Evolutionary conservation across 495 filamentous ascomycete genomes (phyloP), one percentile per base, ranked within the genome.

Genomic region (Evernia prunastri): DNA sequence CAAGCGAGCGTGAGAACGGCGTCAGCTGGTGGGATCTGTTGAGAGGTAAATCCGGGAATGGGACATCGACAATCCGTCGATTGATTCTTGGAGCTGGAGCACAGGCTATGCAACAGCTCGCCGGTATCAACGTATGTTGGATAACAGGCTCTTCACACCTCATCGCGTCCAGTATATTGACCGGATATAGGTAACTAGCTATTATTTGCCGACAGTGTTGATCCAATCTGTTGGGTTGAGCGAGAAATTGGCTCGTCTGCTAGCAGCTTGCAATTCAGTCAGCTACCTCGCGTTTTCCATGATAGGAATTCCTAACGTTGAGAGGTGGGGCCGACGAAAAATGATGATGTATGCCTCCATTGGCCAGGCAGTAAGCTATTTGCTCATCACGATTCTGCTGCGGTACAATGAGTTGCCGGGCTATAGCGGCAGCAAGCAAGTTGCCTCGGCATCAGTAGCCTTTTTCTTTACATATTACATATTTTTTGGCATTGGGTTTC

Each of bases 301-400:
- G 37, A 70, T 82, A 27, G 77, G 76, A 0, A 77, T 82, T 8
- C 70, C 76, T 1, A 69, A 81, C 5, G 73, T 84, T 45, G 82
- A 85, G 65, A 67, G 78, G 27, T 78, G 75, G 68, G 82, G 82
- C 10, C 75, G 82, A 7, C 69, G 82, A 12, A 80, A 80, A 27
- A 68, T 83, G 72, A 79, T 84, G 79, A 72, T 83, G 59, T 71
- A 79, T n/a, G 80, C 76, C 1, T 74, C 77, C 1, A 72, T 71
- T 27, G 81, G 78, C 4, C 80, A 82, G 63, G 73, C 68, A 57
- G 12, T 76, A 5, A 79, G 80, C 67, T 86, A 83, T 69, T 62
- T 84, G 25, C 72, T 86, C 58, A 84, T 87, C 43, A 84, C 84
- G 0, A 72, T 84, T 58, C 68, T 84, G 6, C 71, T 87, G 5